A percentile compares a stretch with the other conserved stretches of the same genome.
Evolutionary conservation across 148 eudicot species (phyloP).

Genomic region (Pharnaceum exiguum): DNA sequence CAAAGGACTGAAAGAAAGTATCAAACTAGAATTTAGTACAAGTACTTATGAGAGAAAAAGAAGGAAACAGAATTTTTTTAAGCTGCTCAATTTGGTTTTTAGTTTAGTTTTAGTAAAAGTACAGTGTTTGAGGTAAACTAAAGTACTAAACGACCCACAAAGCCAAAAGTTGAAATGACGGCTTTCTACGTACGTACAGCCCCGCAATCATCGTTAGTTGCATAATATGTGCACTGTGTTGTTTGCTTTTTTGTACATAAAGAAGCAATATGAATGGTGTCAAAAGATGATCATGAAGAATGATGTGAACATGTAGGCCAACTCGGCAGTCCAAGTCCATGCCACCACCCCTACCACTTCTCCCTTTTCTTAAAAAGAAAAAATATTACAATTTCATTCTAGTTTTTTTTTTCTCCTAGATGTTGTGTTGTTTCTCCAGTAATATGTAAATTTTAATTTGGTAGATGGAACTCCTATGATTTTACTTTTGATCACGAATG

Average conservation of each 20-base stretch:
- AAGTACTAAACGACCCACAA: background rate
- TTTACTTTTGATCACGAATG: no score
- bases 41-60: constrained; percentile 1
- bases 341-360: no score
- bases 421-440: no score
- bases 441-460: no score
- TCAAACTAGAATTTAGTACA: background rate
- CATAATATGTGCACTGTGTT: constrained; percentile 4
- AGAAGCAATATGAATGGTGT: constrained; percentile 12
- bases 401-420: no score
- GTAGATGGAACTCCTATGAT: no score
- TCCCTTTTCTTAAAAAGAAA: no score
- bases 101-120: no score
- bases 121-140: background rate
- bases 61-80: background rate
- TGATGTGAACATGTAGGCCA: constrained; percentile 22
- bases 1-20: background rate
- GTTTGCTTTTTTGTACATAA: constrained; percentile 1
- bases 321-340: no score
- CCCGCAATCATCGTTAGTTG: constrained; percentile 14
- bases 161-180: constrained; percentile 12
- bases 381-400: no score
- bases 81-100: no score
- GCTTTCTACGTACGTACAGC: background rate
- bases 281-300: constrained; percentile 12